Percentiles rank a stretch among this genome's conserved stretches.
Conservation (phyloP, 2,329 filamentous ascomycete genomes). For the Colletotrichum chlorophyti region DNA sequence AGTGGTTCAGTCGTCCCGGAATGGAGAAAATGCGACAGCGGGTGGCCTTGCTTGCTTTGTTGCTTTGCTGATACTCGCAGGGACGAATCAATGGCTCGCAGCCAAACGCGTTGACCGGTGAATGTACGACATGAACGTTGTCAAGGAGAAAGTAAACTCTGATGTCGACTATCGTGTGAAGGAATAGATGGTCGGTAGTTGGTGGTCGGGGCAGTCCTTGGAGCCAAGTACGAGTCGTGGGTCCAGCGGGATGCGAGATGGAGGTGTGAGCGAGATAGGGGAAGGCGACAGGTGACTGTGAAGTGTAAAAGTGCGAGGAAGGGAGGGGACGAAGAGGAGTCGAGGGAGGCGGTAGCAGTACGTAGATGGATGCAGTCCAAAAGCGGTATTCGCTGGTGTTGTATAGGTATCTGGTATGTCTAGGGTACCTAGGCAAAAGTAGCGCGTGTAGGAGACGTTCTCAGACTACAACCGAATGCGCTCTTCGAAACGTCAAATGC, state of each 20-base stretch:
- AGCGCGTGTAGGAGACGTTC: constrained; percentile 25
- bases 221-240: not conserved
- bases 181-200: constrained; percentile 1
- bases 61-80: not conserved
- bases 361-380: not conserved
- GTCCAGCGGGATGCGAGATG: not conserved
- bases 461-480: constrained; percentile 28
- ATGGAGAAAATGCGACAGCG: constrained; percentile 15
- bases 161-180: constrained; percentile 15
- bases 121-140: constrained; percentile 18
- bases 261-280: not conserved
- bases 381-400: constrained; percentile 8
- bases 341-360: not conserved
- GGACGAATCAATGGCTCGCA: constrained; percentile 6
- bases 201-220: not conserved
- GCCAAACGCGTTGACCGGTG: constrained; percentile 8
- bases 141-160: constrained; percentile 6
- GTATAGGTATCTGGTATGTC: not conserved
- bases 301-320: constrained; percentile 8
- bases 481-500: constrained; percentile 28
- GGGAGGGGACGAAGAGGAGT: constrained; percentile 11
- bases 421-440: too few relatives aligned
- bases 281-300: not conserved
- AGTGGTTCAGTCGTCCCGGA: constrained; percentile 16
- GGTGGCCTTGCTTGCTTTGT: constrained; percentile 3